phyloP scores from a whole-genome alignment of 495 filamentous ascomycete genomes.

The Neurospora sp. region DNA sequence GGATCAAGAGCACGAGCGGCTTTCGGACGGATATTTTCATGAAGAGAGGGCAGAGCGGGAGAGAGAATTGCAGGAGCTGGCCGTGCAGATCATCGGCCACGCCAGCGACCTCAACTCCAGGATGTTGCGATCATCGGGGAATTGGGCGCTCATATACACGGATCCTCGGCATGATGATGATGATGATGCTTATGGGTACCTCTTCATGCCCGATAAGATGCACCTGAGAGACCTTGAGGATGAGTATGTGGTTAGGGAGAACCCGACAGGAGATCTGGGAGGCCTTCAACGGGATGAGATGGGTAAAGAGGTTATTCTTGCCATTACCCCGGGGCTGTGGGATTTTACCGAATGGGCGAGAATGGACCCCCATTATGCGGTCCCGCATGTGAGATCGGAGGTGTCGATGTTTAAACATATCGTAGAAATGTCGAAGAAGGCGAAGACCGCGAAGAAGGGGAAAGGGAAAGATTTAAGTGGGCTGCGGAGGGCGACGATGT shows the following conservation, averaged over 20 bases:
- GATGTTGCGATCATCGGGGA: not conserved
- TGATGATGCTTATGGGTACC: not conserved
- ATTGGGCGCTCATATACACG: not conserved
- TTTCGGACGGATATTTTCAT: not conserved
- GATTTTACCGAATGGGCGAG: not conserved
- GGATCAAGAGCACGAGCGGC: not conserved
- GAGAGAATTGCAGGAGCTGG: not conserved
- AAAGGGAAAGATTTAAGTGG: not conserved
- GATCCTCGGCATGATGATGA: not conserved
- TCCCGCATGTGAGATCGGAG: not conserved
- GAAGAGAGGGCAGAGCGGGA: not conserved
- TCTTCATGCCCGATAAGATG: not conserved
- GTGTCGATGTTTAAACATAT: not conserved
- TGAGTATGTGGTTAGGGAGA: not conserved
- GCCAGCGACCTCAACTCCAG: not conserved
- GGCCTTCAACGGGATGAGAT: not conserved
- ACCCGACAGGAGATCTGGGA: not conserved
- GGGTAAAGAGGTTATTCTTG: not conserved
- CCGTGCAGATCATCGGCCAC: not conserved
- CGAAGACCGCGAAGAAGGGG: not conserved
- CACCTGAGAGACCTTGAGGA: not conserved
- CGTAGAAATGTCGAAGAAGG: not conserved
- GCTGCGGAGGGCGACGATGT: not conserved
- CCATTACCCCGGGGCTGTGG: not conserved
- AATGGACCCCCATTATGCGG: not conserved